Conservation (phyloP, 148 eudicot species). For the Drosera capensis region DNA sequence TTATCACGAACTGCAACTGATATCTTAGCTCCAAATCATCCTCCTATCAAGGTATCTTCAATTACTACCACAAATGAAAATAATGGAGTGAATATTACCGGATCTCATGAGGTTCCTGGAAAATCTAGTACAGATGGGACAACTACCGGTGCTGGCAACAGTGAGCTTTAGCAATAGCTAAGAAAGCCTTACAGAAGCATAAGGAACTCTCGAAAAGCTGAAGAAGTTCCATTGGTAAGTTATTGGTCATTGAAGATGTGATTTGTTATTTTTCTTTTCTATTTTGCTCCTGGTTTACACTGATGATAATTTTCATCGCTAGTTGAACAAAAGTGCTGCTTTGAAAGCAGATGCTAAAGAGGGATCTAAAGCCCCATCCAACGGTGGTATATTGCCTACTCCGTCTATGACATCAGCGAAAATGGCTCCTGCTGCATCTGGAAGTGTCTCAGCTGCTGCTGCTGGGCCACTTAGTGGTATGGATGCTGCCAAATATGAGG, state of each 20-base stretch:
- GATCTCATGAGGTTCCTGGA: slow-evolving; percentile 99
- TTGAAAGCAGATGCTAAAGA: slow-evolving; percentile 21
- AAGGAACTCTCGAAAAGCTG: slow-evolving; percentile 63
- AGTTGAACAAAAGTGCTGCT: slow-evolving; percentile 47
- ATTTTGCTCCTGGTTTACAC: slow-evolving; percentile 8
- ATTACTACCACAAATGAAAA: slow-evolving; percentile 93
- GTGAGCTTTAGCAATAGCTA: slow-evolving; percentile 80
- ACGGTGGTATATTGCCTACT: slow-evolving; percentile 23
- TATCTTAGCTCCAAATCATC: slow-evolving; percentile 21
- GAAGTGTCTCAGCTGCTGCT: slow-evolving; percentile 22
- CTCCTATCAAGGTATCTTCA: slow-evolving; percentile 82
- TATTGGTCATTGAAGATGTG: slow-evolving; percentile 1
- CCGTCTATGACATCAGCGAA: slow-evolving; percentile 8
- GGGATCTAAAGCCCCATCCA: slow-evolving; percentile 15
- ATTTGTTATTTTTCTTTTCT: neutral
- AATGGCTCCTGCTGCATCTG: slow-evolving; percentile 7
- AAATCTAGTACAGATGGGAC: slow-evolving; percentile 99
- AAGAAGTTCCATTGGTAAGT: slow-evolving; percentile 65
- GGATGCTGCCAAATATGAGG: slow-evolving; percentile 59
- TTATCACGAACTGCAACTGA: slow-evolving; percentile 25
- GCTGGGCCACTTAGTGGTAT: slow-evolving; percentile 19
- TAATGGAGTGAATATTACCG: slow-evolving; percentile 91
- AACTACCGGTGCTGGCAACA: slow-evolving; percentile 56
- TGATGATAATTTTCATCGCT: neutral
- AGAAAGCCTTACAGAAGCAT: slow-evolving; percentile 60